Conservation (phyloP, 495 filamentous ascomycete genomes). For the Xylaria grammica region DNA sequence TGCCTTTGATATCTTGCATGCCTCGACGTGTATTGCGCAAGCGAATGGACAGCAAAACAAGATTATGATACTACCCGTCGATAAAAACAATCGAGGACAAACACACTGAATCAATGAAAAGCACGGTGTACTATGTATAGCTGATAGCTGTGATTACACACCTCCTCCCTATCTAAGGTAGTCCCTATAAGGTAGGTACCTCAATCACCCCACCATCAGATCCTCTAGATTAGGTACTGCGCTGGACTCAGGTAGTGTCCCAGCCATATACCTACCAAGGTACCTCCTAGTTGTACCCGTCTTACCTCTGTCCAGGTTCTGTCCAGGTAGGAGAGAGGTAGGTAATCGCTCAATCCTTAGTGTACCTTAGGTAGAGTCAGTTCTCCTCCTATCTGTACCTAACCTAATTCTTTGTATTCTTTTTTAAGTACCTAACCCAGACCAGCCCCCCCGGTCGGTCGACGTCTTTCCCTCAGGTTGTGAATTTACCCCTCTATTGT, state of each 20-base stretch:
- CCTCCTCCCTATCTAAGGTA: background rate
- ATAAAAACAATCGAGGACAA: too few species aligned
- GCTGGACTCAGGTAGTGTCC: too few species aligned
- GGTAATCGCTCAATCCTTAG: too few species aligned
- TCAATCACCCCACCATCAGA: conserved; percentile 31
- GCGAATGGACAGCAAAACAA: background rate
- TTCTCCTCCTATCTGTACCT: background rate
- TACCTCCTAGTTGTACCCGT: too few species aligned
- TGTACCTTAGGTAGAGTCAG: too few species aligned
- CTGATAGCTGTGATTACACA: too few species aligned
- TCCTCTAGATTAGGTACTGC: conserved; percentile 1
- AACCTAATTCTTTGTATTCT: background rate
- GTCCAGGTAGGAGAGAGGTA: too few species aligned
- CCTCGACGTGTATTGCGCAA: background rate
- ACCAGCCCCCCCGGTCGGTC: conserved; percentile 12
- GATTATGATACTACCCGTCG: background rate
- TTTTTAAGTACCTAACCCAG: conserved; percentile 13
- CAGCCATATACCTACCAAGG: too few species aligned
- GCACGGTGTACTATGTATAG: too few species aligned
- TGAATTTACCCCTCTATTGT: conserved; percentile 21
- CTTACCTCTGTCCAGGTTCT: too few species aligned
- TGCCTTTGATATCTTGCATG: background rate
- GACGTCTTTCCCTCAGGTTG: conserved; percentile 15
- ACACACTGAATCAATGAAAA: too few species aligned
- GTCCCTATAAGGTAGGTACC: background rate